These are phyloP conservation scores for Nakaseomyces glabratus DNA, from an alignment of 1,139 yeast genomes.

Conservation along the genomic window DNA sequence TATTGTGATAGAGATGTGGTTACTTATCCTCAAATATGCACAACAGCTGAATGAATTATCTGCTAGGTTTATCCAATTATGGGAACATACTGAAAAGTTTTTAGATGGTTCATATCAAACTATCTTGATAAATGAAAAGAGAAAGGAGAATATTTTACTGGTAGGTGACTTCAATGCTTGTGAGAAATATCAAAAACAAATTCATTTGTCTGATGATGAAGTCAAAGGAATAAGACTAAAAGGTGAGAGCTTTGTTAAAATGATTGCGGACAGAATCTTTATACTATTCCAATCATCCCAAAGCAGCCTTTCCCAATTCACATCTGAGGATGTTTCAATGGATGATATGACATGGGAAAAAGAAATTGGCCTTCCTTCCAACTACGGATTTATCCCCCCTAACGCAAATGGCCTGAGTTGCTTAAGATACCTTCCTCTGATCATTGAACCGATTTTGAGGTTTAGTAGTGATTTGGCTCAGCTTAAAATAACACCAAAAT, in stretches of 20 bases:
- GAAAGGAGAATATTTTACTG: constrained; percentile 32
- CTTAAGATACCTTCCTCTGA: constrained; percentile 38
- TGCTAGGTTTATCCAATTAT: constrained; percentile 35
- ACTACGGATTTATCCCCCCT: constrained; percentile 53
- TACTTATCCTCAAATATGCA: constrained; percentile 38
- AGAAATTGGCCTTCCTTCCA: constrained; percentile 26
- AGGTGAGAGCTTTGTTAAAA: constrained; percentile 31
- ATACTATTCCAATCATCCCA: constrained; percentile 34
- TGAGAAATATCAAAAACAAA: constrained; percentile 17
- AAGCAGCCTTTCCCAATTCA: constrained; percentile 3
- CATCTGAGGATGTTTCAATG: constrained; percentile 13
- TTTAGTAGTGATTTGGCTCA: constrained; percentile 39
- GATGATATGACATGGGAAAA: constrained; percentile 10
- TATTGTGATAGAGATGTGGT: constrained; percentile 48
- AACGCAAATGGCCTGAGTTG: constrained; percentile 52
- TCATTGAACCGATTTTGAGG: constrained; percentile 34
- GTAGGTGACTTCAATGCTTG: constrained; percentile 22
- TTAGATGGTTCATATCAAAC: constrained; percentile 38
- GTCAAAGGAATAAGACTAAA: constrained; percentile 33
- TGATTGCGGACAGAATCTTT: constrained; percentile 32
- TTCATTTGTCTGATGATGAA: constrained; percentile 34
- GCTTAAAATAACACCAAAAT: constrained; percentile 34
- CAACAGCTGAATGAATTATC: constrained; percentile 33
- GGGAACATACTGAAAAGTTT: constrained; percentile 41
- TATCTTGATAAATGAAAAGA: constrained; percentile 37